Base-by-base conservation (phyloP, 129 eudicot species). In the Tanacetum coccineum region DNA sequence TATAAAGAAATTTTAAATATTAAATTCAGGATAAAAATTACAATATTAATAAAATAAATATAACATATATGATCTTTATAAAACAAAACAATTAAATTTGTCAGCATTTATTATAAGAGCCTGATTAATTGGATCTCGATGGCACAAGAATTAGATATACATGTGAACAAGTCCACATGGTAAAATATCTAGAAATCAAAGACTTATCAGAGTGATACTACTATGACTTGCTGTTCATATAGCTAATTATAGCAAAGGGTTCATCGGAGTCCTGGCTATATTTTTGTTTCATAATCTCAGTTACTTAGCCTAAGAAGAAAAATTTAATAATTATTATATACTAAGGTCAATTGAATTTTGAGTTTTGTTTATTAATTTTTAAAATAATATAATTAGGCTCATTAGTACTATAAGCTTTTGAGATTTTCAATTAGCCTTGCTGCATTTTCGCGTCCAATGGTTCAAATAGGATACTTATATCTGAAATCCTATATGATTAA, bases 111-210 rank as follows among this genome's bases (percentile, higher is more conserved):
- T 72, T 54, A 52, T 55, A 63, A 63, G 54, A 40, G 68, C n/a
- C 40, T 42, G 11, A 47, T 59, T 66, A 50, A 74, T 47, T 62
- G 76, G 69, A 52, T 44, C 45, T 61, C 51, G 55, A 72, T 72
- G 61, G 14, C 45, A 44, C 64, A 52, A 26, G 0, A 46, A 42
- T 25, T 42, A 13, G n/a, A 64, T 55, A 25, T 30, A n/a, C n/a
- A n/a, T n/a, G n/a, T n/a, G n/a, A n/a, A n/a, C 57, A 67, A 53
- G 64, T 22, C 45, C 10, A 50, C 45, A 22, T 39, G 36, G 46
- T 65, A 49, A 50, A 21, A 13, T 62, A 48, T 71, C 11, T 28
- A 61, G 15, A n/a, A 61, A 62, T 32, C 26, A 14, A 61, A 19
- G 4, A 72, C 67, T 59, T 62, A 50, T 71, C 62, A 50, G 36